Conservation (phyloP, 2,329 filamentous ascomycete species). For the Pseudocercospora fuligena region DNA sequence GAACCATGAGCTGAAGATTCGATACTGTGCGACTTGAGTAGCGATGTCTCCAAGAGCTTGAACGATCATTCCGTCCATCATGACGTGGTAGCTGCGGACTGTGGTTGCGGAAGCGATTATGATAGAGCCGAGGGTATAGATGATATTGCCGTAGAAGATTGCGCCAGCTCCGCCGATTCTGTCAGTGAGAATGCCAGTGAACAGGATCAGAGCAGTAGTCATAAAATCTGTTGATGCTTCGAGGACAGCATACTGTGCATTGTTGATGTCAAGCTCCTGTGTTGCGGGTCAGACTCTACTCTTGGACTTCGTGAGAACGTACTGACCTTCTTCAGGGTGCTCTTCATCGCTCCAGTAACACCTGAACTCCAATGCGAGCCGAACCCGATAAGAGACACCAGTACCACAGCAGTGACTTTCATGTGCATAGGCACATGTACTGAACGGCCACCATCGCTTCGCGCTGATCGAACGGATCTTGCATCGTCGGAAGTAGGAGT, state of each 20-base stretch:
- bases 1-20: conserved; percentile 69
- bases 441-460: conserved; percentile 20
- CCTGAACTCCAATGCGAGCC: conserved; percentile 65
- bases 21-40: conserved; percentile 68
- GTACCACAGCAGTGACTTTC: conserved; percentile 51
- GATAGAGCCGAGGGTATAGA: conserved; percentile 63
- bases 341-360: conserved; percentile 65
- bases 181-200: conserved; percentile 62
- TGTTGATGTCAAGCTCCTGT: conserved; percentile 60
- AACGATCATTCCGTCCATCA: conserved; percentile 63
- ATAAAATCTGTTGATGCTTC: conserved; percentile 68
- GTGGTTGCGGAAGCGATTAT: conserved; percentile 63
- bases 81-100: conserved; percentile 62
- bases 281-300: neutral
- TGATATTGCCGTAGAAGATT: conserved; percentile 65
- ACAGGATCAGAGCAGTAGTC: conserved; percentile 60
- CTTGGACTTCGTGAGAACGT: no score
- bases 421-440: conserved; percentile 37
- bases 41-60: conserved; percentile 66
- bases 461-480: conserved; percentile 8
- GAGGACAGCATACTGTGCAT: conserved; percentile 63
- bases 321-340: conserved; percentile 60
- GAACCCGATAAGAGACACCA: conserved; percentile 62
- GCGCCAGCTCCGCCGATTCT: conserved; percentile 63
- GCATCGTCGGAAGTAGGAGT: conserved; percentile 17